phyloP scores from a whole-genome alignment of 371 early-diverging fungal genomes.

The Mortierella sp. region DNA sequence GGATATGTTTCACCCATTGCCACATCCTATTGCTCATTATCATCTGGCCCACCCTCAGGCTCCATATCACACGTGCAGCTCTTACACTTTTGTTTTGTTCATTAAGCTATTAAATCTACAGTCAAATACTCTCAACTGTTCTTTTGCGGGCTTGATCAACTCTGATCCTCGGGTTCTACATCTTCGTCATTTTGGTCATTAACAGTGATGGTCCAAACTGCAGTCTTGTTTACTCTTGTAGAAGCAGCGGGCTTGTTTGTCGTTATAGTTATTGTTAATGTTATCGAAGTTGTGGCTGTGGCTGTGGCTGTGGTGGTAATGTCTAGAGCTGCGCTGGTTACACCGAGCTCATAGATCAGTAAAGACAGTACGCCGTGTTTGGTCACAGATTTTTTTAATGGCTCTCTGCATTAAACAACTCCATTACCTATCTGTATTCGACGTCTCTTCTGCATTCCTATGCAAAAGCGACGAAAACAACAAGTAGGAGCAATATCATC shows the following conservation, averaged over 20 bases:
- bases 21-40: constrained; percentile 22
- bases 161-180: constrained; percentile 86
- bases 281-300: constrained; percentile 9
- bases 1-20: constrained; percentile 27
- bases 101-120: constrained; percentile 74
- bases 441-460: too few species aligned
- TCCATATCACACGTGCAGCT: too few species aligned
- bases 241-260: constrained; percentile 12
- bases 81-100: too few species aligned
- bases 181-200: constrained; percentile 78
- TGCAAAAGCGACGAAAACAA: too few species aligned
- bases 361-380: too few species aligned
- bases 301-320: neutral
- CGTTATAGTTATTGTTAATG: too few species aligned
- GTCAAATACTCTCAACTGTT: constrained; percentile 73
- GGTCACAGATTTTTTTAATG: too few species aligned
- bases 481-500: too few species aligned
- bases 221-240: constrained; percentile 46
- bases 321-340: constrained; percentile 8
- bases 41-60: too few species aligned
- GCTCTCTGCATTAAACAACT: too few species aligned
- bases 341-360: constrained; percentile 85
- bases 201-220: constrained; percentile 74
- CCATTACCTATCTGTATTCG: too few species aligned
- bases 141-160: constrained; percentile 78